These are phyloP conservation scores for Gracilaria caudata DNA, from an alignment of 23 red algal genomes.

Conservation along the genomic window DNA sequence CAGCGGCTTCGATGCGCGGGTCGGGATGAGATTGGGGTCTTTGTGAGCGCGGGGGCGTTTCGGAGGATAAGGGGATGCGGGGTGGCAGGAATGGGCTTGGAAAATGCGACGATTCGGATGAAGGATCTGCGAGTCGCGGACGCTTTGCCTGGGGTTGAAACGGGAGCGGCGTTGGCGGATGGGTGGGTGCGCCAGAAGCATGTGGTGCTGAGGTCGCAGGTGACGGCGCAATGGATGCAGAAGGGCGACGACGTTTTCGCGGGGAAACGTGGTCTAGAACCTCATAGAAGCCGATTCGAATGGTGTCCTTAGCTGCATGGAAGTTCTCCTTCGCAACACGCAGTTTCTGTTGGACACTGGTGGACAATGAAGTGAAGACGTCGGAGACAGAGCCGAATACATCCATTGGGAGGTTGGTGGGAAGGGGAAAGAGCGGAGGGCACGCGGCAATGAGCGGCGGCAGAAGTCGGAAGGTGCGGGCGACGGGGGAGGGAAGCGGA, in stretches of 20 bases:
- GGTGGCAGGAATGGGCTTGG: constrained; percentile 24
- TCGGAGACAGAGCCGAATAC: not conserved
- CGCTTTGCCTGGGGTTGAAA: constrained; percentile 14
- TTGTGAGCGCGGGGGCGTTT: constrained; percentile 27
- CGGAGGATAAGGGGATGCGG: constrained; percentile 4
- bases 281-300: not conserved
- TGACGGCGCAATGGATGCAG: not conserved
- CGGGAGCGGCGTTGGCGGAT: not conserved
- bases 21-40: not conserved
- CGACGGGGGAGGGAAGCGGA: not conserved
- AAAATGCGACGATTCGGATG: not conserved
- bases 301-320: not conserved
- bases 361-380: not conserved
- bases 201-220: not conserved
- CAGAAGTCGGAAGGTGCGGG: too few species aligned
- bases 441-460: not conserved
- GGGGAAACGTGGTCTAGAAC: not conserved
- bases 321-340: not conserved
- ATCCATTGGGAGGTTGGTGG: constrained; percentile 8
- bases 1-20: constrained; percentile 17
- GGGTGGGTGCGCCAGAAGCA: not conserved
- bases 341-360: not conserved
- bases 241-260: constrained; percentile 22
- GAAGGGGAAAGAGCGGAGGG: not conserved
- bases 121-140: constrained; percentile 12